These are phyloP conservation scores for Oemleria cerasiformis DNA, from an alignment of 306 rosid genomes.

Conservation along the genomic window DNA sequence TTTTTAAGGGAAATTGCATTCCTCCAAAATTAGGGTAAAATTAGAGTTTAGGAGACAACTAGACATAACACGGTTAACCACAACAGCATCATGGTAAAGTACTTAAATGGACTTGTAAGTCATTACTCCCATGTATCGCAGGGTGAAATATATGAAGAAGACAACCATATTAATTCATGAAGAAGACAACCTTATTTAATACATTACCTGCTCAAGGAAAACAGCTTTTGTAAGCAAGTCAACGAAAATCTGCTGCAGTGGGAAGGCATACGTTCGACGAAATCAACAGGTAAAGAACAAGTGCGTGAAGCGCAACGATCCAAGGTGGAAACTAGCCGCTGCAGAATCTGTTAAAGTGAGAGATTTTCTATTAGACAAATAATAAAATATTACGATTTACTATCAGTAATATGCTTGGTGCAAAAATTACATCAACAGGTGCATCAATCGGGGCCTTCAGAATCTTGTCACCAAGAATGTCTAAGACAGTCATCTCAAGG, in stretches of 20 bases:
- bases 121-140: slow-evolving; percentile 5
- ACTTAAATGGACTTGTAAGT: slow-evolving; percentile 5
- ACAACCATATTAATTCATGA: neutral
- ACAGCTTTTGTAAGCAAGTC: slow-evolving; percentile 86
- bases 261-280: slow-evolving; percentile 88
- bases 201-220: slow-evolving; percentile 84
- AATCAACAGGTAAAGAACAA: slow-evolving; percentile 87
- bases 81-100: neutral
- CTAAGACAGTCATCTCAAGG: slow-evolving; percentile 74
- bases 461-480: slow-evolving; percentile 77
- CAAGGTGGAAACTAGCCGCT: slow-evolving; percentile 73
- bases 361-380: slow-evolving; percentile 13
- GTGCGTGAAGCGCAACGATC: slow-evolving; percentile 97
- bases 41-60: too few species aligned
- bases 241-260: slow-evolving; percentile 94
- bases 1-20: neutral
- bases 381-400: neutral
- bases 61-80: neutral
- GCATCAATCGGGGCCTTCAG: slow-evolving; percentile 73
- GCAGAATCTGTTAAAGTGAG: slow-evolving; percentile 58
- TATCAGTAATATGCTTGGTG: neutral
- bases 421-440: slow-evolving; percentile 69
- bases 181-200: slow-evolving; percentile 13
- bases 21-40: too few species aligned
- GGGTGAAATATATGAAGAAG: neutral